Percentiles rank a stretch among this genome's conserved stretches.
Conservation (phyloP, 2,329 filamentous ascomycete genomes). For the Scopulariopsis brevicaulis region DNA sequence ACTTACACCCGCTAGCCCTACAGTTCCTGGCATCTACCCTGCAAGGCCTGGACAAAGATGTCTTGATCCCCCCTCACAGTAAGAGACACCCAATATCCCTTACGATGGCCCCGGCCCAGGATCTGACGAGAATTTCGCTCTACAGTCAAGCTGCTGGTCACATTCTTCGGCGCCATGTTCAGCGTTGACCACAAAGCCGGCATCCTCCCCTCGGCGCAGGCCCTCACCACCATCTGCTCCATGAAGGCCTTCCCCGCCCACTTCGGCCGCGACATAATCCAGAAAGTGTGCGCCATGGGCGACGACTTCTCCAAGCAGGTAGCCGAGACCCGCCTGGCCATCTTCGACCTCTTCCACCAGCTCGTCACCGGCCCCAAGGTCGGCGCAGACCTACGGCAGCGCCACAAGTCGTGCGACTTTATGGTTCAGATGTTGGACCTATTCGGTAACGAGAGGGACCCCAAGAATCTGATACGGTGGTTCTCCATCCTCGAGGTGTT, state of each 20-base stretch:
- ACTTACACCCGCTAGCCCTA: constrained; percentile 25
- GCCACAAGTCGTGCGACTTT: constrained; percentile 31
- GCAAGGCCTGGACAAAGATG: constrained; percentile 29
- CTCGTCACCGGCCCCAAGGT: constrained; percentile 32
- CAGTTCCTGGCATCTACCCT: constrained; percentile 45
- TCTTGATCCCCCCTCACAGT: constrained; percentile 40
- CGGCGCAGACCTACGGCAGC: constrained; percentile 26
- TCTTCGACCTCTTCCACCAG: constrained; percentile 35
- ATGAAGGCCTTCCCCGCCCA: constrained; percentile 40
- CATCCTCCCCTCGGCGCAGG: constrained; percentile 39
- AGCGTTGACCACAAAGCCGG: constrained; percentile 49
- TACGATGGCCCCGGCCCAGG: background rate
- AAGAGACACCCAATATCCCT: constrained; percentile 1
- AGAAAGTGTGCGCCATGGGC: constrained; percentile 35
- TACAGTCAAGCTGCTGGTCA: constrained; percentile 31
- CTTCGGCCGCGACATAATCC: constrained; percentile 35
- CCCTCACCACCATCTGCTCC: constrained; percentile 32
- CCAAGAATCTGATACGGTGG: constrained; percentile 44
- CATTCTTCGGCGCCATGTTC: constrained; percentile 48
- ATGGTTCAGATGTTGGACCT: constrained; percentile 36
- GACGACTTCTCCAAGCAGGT: constrained; percentile 46
- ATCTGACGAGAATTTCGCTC: background rate
- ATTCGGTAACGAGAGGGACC: constrained; percentile 44
- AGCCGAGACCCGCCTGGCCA: constrained; percentile 35
- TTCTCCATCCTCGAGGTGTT: constrained; percentile 37